These are phyloP conservation scores for Kwoniella europaea DNA, from an alignment of 768 basidiomycete genomes.

Conservation along the genomic window DNA sequence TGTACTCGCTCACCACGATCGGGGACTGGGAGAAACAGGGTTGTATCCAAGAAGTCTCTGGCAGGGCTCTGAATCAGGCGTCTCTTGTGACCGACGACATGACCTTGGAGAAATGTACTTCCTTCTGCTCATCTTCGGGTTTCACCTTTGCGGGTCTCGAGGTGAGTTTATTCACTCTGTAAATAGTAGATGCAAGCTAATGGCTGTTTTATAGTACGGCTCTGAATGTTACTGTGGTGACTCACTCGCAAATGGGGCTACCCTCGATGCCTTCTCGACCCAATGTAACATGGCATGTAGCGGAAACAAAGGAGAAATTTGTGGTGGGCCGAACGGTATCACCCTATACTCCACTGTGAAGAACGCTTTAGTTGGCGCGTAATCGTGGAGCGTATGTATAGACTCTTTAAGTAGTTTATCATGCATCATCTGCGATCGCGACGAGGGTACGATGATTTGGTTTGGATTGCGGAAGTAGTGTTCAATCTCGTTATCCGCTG, in stretches of 20 bases:
- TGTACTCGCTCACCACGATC: conserved; percentile 14
- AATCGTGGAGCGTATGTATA: neutral
- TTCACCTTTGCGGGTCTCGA: conserved; percentile 44
- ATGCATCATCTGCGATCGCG: neutral
- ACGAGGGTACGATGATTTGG: neutral
- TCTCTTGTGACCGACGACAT: conserved; percentile 33
- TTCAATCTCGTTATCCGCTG: neutral
- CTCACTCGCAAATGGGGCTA: conserved; percentile 40
- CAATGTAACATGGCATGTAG: conserved; percentile 46
- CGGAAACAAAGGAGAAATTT: conserved; percentile 34
- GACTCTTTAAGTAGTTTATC: too few relatives aligned
- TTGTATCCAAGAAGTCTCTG: conserved; percentile 43
- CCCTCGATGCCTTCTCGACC: conserved; percentile 24
- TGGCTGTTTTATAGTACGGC: conserved; percentile 27
- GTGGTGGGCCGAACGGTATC: conserved; percentile 41
- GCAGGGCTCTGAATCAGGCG: conserved; percentile 48
- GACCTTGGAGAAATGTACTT: conserved; percentile 40
- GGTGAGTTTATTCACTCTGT: conserved; percentile 33
- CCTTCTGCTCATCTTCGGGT: conserved; percentile 39
- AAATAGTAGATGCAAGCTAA: conserved; percentile 16
- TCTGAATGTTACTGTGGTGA: conserved; percentile 52
- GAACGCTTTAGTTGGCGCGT: conserved; percentile 12
- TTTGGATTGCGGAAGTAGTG: too few relatives aligned
- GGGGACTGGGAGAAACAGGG: conserved; percentile 25
- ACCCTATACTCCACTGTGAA: conserved; percentile 21